Conservation (phyloP, 192 early-diverging fungal species). For the Lobosporangium transversale region DNA sequence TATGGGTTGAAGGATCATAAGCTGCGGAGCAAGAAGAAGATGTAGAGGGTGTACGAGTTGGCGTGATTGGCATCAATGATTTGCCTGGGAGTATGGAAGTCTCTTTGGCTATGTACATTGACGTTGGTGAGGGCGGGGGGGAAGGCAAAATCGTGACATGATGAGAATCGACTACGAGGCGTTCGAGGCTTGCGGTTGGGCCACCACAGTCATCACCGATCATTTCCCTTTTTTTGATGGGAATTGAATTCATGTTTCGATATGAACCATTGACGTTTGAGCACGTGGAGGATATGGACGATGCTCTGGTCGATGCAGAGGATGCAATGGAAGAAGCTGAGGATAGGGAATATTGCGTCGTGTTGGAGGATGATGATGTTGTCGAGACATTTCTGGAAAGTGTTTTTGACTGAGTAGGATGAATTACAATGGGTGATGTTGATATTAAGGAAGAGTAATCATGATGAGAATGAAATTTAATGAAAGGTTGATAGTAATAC, state of each 20-base stretch:
- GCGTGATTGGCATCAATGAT: background rate
- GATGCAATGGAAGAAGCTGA: conserved; percentile 7
- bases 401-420: conserved; percentile 19
- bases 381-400: conserved; percentile 37
- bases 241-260: too few species aligned
- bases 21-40: background rate
- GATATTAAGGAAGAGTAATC: too few species aligned
- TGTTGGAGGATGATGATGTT: conserved; percentile 21
- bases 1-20: background rate
- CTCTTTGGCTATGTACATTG: too few species aligned
- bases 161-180: background rate
- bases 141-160: background rate
- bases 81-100: too few species aligned
- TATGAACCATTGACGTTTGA: too few species aligned
- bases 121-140: conserved; percentile 6
- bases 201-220: background rate
- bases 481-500: too few species aligned
- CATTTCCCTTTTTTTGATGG: too few species aligned
- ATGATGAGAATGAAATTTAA: too few species aligned
- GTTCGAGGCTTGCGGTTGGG: background rate
- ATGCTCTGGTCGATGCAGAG: background rate
- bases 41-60: background rate
- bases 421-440: too few species aligned
- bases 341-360: background rate
- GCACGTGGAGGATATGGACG: too few species aligned